These are phyloP conservation scores for Alternaria brassicicola DNA, from an alignment of 2,329 filamentous ascomycete species.

Conservation along the genomic window DNA sequence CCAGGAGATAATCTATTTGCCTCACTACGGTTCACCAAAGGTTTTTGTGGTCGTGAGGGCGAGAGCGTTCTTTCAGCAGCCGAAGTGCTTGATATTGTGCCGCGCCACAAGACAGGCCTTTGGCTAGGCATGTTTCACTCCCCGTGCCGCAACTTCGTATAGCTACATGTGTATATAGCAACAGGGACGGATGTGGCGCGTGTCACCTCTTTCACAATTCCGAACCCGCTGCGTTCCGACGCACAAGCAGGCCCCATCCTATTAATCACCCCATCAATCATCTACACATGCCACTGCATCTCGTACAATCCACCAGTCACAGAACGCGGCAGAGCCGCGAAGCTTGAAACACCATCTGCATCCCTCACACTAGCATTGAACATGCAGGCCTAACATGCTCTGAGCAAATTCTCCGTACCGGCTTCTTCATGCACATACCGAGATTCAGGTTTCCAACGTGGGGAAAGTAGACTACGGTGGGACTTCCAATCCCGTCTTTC, in stretches of 20 bases:
- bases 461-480: neutral
- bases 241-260: neutral
- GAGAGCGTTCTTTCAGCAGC: neutral
- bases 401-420: slow-evolving; percentile 14
- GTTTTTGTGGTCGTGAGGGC: neutral
- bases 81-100: neutral
- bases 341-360: slow-evolving; percentile 6
- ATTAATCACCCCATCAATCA: neutral
- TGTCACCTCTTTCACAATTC: neutral
- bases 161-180: neutral
- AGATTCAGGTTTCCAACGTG: slow-evolving; percentile 10
- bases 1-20: neutral
- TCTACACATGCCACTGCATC: neutral
- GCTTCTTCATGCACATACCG: neutral
- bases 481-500: neutral
- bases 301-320: slow-evolving; percentile 7
- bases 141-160: neutral
- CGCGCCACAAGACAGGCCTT: neutral
- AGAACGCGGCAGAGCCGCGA: neutral
- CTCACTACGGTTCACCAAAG: neutral
- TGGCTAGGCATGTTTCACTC: neutral
- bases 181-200: neutral
- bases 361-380: slow-evolving; percentile 6
- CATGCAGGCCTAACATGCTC: neutral
- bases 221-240: neutral